Percentiles rank a stretch among this genome's conserved stretches.
Conservation (phyloP, 2,329 filamentous ascomycete genomes). For the Simplicillium sp. region DNA sequence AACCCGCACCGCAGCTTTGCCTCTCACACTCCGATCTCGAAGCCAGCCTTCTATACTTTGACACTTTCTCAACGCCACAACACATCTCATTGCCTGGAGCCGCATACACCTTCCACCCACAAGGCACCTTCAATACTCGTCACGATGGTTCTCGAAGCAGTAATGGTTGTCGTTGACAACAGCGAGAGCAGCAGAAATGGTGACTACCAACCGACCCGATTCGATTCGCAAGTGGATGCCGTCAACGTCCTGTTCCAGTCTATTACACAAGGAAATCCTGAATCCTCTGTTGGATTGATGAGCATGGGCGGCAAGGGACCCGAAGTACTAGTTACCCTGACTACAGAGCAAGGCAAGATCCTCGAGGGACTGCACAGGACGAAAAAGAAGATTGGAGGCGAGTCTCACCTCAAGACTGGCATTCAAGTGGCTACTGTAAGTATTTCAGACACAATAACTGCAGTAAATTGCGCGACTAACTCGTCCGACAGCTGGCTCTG, state of each 20-base stretch:
- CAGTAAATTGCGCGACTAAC: conserved; percentile 40
- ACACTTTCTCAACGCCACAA: conserved; percentile 3
- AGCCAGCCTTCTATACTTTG: no score
- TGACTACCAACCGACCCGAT: conserved; percentile 83
- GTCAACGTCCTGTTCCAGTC: conserved; percentile 92
- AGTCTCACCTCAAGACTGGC: conserved; percentile 79
- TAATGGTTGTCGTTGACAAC: conserved; percentile 99
- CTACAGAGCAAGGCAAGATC: conserved; percentile 92
- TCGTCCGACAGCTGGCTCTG: conserved; percentile 75
- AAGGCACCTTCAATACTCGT: conserved; percentile 17
- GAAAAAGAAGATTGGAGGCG: conserved; percentile 81
- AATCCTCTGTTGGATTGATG: conserved; percentile 96
- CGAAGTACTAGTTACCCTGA: conserved; percentile 92
- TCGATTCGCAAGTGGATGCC: conserved; percentile 91
- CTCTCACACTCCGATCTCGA: background rate
- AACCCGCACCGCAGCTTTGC: background rate
- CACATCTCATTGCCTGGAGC: background rate
- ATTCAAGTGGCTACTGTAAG: conserved; percentile 92
- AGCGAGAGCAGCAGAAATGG: conserved; percentile 98
- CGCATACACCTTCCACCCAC: background rate
- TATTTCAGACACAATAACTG: conserved; percentile 5
- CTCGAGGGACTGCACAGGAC: conserved; percentile 86
- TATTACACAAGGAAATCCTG: conserved; percentile 90
- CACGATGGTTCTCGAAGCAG: conserved; percentile 97
- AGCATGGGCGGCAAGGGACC: conserved; percentile 98